These are phyloP conservation scores for Amaranthus hypochondriacus DNA, from an alignment of 148 eudicot species.

Conservation along the genomic window DNA sequence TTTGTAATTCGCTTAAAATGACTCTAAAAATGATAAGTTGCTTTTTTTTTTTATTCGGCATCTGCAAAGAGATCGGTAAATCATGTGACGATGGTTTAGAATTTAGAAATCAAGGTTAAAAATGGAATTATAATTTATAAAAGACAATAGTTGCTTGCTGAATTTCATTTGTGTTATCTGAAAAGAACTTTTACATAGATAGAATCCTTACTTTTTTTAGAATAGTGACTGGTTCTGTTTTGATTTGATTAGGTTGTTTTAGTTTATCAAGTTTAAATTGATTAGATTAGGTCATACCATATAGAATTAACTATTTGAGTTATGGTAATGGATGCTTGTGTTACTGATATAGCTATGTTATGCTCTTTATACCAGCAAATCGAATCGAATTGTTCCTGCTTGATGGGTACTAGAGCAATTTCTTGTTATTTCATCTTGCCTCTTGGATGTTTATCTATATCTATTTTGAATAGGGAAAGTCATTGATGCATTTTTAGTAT, in stretches of 20 bases:
- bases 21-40: too few species aligned
- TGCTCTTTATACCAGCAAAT: not conserved
- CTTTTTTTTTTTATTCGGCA: too few species aligned
- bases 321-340: not conserved
- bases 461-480: not conserved
- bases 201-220: not conserved
- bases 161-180: not conserved
- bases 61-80: too few species aligned
- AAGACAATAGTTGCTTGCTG: not conserved
- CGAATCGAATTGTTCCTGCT: not conserved
- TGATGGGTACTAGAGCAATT: not conserved
- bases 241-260: not conserved
- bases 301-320: not conserved
- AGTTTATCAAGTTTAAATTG: slow-evolving; percentile 2
- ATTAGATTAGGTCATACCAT: not conserved
- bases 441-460: not conserved
- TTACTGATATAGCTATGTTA: not conserved
- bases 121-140: not conserved
- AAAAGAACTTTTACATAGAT: not conserved
- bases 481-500: not conserved
- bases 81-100: too few species aligned
- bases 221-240: not conserved
- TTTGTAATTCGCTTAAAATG: too few species aligned
- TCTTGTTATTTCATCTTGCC: not conserved
- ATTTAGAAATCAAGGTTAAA: not conserved